Base-by-base conservation (phyloP, 768 basidiomycete genomes). In the Chiua virens region DNA sequence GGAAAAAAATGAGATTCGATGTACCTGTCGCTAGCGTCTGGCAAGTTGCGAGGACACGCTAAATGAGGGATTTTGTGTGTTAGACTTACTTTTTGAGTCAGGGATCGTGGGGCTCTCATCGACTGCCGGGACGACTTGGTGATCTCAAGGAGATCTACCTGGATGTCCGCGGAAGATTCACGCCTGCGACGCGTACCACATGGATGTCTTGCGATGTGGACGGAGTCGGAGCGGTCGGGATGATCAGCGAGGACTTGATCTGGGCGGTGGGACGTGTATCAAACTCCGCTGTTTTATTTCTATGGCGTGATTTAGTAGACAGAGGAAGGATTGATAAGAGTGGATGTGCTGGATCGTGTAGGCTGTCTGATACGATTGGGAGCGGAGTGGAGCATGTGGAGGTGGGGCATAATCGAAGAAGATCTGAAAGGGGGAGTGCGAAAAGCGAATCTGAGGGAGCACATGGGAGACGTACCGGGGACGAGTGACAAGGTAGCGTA, bases 131-230 rank as follows among this genome's bases (percentile, higher is more conserved):
- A 60, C 47, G 55, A 60, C 54, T 37, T 42, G 32, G 46, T 58
- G 50, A 64, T 66, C 64, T 57, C 8, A 52, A 42, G 36, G 2
- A 61, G 54, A 61, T 66, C 64, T 64, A 47, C 52, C 50, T 56
- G 56, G 62, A 64, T 41, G 65, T 64, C 63, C 63, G 63, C 63
- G 63, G 63, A 58, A 64, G 65, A 64, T 67, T 64, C 63, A 67
- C 63, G 52, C 32, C 36, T 49, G 55, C 48, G 61, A 66, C 58
- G 46, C 50, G 56, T 35, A 52, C 41, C 63, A 56, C 65, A 64
- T 64, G 63, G 64, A 58, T 66, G 58, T 64, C 63, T 64, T 59
- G 65, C 63, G 63, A 64, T 56, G 49, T 58, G 45, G 59, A 44
- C 63, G 63, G 63, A 61, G 62, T 66, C 64, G 64, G 63, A 55